These are phyloP conservation scores for Epichloe scottii DNA, from an alignment of 2,329 filamentous ascomycete species.

Conservation along the genomic window DNA sequence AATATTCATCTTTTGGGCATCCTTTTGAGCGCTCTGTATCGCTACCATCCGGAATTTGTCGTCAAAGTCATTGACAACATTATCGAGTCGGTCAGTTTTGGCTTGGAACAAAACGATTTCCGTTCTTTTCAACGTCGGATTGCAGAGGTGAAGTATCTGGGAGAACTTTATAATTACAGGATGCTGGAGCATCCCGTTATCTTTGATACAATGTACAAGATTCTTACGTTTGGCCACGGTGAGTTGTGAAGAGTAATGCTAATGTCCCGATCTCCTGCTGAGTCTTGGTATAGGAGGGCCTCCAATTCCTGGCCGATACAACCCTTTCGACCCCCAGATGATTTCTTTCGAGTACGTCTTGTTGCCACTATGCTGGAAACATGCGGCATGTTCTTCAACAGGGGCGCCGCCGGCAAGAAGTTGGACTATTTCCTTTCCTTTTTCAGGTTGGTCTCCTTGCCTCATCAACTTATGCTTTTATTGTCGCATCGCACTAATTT, in stretches of 20 bases:
- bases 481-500: background rate
- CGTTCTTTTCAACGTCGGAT: conserved; percentile 92
- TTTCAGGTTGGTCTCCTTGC: conserved; percentile 52
- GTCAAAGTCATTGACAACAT: conserved; percentile 86
- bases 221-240: conserved; percentile 85
- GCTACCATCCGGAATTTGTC: conserved; percentile 85
- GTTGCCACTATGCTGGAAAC: conserved; percentile 85
- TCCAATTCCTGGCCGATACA: conserved; percentile 65
- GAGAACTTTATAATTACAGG: conserved; percentile 94
- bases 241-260: conserved; percentile 15
- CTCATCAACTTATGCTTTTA: background rate
- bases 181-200: conserved; percentile 92
- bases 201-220: conserved; percentile 89
- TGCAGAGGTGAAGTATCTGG: conserved; percentile 90
- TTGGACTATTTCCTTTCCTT: conserved; percentile 95
- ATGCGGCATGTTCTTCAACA: conserved; percentile 91
- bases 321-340: conserved; percentile 79
- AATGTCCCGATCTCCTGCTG: background rate
- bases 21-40: conserved; percentile 74
- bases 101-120: conserved; percentile 92
- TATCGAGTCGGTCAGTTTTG: conserved; percentile 75
- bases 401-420: conserved; percentile 89
- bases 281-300: conserved; percentile 47
- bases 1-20: conserved; percentile 91
- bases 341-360: conserved; percentile 90